phyloP scores from a whole-genome alignment of 495 filamentous ascomycete species.

The Penicillium angulare region DNA sequence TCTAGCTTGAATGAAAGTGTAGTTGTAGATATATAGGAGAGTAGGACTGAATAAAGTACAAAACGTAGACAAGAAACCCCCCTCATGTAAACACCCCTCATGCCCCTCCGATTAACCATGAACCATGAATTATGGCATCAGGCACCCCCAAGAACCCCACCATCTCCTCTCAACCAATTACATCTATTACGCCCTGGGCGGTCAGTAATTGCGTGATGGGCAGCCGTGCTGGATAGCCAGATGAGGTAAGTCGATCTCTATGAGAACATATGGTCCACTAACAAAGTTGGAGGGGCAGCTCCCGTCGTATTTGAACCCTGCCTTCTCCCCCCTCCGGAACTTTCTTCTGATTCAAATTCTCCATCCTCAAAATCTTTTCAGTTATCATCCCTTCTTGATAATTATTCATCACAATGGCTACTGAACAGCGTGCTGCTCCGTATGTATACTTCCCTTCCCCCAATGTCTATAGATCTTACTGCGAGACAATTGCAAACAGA shows the following conservation, averaged over 20 bases:
- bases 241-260: conserved; percentile 21
- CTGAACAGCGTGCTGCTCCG: conserved; percentile 47
- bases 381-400: neutral
- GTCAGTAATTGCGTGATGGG: conserved; percentile 43
- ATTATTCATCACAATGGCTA: conserved; percentile 48
- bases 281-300: conserved; percentile 20
- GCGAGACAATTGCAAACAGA: neutral
- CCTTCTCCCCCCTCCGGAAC: conserved; percentile 8
- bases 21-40: neutral
- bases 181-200: conserved; percentile 28
- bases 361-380: conserved; percentile 4
- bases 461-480: neutral
- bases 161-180: conserved; percentile 22
- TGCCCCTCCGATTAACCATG: neutral
- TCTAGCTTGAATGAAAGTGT: too few relatives aligned
- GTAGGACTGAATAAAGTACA: neutral
- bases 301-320: conserved; percentile 24
- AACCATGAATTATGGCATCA: conserved; percentile 11
- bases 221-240: conserved; percentile 11
- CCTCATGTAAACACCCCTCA: neutral
- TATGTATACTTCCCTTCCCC: conserved; percentile 30
- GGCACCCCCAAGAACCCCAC: conserved; percentile 20
- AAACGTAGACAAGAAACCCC: too few relatives aligned
- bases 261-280: conserved; percentile 5
- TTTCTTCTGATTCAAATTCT: conserved; percentile 3